Conservation (phyloP, 2,329 filamentous ascomycete genomes). For the Huntiella omanensis region DNA sequence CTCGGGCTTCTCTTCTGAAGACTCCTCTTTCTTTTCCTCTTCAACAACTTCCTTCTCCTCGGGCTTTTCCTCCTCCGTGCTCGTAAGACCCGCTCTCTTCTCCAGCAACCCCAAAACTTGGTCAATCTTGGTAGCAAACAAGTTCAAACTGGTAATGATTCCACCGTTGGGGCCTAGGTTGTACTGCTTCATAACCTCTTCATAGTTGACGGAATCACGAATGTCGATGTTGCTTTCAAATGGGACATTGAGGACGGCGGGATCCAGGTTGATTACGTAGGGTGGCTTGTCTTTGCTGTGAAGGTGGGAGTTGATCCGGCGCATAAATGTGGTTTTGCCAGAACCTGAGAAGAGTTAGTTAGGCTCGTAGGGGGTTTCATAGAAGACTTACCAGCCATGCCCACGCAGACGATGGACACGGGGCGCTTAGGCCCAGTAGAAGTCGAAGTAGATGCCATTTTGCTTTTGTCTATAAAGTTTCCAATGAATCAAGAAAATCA, state of each 20-base stretch:
- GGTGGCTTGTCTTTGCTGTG: conserved; percentile 64
- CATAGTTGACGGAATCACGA: conserved; percentile 96
- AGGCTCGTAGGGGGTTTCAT: not conserved
- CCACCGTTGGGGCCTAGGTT: conserved; percentile 94
- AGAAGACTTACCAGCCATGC: conserved; percentile 61
- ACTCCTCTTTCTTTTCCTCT: conserved; percentile 91
- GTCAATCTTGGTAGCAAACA: conserved; percentile 96
- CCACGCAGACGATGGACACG: conserved; percentile 76
- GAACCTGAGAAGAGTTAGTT: conserved; percentile 37
- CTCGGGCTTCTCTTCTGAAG: conserved; percentile 76
- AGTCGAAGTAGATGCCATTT: conserved; percentile 1
- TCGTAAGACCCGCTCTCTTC: conserved; percentile 43
- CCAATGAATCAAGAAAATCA: not conserved
- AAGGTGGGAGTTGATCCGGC: conserved; percentile 85
- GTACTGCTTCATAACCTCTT: conserved; percentile 99
- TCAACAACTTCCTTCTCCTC: conserved; percentile 63
- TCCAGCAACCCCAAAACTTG: conserved; percentile 80
- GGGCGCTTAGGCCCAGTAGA: conserved; percentile 22
- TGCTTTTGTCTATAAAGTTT: not conserved
- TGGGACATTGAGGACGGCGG: conserved; percentile 78
- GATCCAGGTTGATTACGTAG: conserved; percentile 94
- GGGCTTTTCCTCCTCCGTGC: conserved; percentile 51
- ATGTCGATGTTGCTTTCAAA: conserved; percentile 98
- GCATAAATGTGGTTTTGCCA: conserved; percentile 99
- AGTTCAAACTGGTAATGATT: conserved; percentile 84